A percentile compares a stretch with the other conserved stretches of the same genome.
Conservation (phyloP, 2,329 filamentous ascomycete species). For the Curvularia sp. region DNA sequence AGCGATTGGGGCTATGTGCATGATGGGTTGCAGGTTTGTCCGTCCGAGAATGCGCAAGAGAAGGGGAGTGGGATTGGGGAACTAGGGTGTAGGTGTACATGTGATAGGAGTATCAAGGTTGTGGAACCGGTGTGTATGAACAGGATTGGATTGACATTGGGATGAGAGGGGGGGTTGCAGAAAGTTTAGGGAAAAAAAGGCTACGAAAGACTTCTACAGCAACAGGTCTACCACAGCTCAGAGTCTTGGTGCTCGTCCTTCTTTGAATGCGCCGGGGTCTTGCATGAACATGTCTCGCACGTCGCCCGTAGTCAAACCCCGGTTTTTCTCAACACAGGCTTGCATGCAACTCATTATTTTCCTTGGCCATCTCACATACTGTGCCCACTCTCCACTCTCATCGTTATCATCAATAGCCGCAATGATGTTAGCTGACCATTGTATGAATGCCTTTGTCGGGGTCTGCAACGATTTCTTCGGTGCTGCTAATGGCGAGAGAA, state of each 20-base stretch:
- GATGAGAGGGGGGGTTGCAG: neutral
- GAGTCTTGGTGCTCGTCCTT: constrained; percentile 13
- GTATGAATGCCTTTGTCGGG: constrained; percentile 32
- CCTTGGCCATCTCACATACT: constrained; percentile 47
- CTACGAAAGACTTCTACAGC: neutral
- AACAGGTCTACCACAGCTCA: neutral
- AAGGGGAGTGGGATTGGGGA: neutral
- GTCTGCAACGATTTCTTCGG: constrained; percentile 18
- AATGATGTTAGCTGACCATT: constrained; percentile 52
- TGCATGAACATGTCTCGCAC: constrained; percentile 18
- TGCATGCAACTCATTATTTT: constrained; percentile 25
- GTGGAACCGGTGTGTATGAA: constrained; percentile 18
- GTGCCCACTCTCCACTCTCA: constrained; percentile 37
- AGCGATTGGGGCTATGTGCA: constrained; percentile 91
- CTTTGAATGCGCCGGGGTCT: constrained; percentile 54
- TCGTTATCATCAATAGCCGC: constrained; percentile 38
- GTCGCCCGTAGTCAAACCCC: constrained; percentile 18
- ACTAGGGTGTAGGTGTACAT: constrained; percentile 13
- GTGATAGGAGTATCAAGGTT: constrained; percentile 1
- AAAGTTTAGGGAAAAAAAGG: neutral
- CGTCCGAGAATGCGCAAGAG: constrained; percentile 8
- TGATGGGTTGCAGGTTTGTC: constrained; percentile 23
- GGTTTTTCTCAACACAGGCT: constrained; percentile 16
- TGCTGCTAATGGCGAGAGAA: constrained; percentile 24
- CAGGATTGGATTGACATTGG: constrained; percentile 2